Evolutionary conservation across 345 rosid genomes (phyloP).

Genomic region (Syzygium aromaticum): DNA sequence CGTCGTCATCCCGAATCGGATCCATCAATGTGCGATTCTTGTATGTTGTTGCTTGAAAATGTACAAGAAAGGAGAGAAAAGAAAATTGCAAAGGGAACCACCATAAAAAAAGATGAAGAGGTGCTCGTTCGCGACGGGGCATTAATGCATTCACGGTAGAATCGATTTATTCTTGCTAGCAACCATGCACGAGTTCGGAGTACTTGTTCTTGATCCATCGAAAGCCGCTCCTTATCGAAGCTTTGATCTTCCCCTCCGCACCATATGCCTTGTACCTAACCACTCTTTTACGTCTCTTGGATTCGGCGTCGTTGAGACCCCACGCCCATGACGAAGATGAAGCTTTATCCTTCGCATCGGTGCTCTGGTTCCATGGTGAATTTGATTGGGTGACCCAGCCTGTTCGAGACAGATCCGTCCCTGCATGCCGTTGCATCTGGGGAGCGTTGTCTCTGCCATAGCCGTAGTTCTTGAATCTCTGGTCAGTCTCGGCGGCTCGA

Average conservation of each 20-base stretch:
- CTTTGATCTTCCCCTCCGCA: constrained; percentile 19
- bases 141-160: neutral
- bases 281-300: constrained; percentile 31
- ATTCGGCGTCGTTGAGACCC: constrained; percentile 12
- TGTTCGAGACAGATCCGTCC: neutral
- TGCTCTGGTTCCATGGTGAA: neutral
- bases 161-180: neutral
- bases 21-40: neutral
- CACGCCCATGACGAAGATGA: neutral
- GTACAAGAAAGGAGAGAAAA: neutral
- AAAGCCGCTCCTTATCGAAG: constrained; percentile 17
- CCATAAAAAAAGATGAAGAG: neutral
- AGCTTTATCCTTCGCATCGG: neutral
- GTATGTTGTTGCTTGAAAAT: neutral
- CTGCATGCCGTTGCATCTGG: neutral
- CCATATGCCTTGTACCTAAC: constrained; percentile 27
- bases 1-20: neutral
- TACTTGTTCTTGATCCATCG: constrained; percentile 43
- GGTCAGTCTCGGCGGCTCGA: neutral
- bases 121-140: neutral
- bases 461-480: neutral
- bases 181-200: constrained; percentile 15
- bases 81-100: neutral
- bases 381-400: neutral
- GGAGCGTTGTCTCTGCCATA: neutral